phyloP scores from a whole-genome alignment of 345 rosid genomes.

The Sisymbrium altissimum region DNA sequence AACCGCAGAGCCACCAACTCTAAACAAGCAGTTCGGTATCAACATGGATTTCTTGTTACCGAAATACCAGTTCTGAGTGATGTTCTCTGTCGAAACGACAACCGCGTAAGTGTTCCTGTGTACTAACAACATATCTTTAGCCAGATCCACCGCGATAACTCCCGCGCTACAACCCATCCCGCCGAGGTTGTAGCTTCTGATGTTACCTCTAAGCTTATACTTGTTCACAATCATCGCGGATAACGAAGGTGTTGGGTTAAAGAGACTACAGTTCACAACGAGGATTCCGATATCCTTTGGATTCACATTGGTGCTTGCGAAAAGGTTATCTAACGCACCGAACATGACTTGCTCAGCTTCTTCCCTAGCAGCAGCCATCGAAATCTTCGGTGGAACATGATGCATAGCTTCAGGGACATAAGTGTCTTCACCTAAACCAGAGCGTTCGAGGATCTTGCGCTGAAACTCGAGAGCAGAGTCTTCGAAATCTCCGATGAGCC shows the following conservation, averaged over 20 bases:
- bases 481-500: constrained; percentile 37
- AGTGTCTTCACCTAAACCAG: constrained; percentile 51
- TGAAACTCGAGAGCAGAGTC: constrained; percentile 46
- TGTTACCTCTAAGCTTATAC: constrained; percentile 49
- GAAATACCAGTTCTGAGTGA: constrained; percentile 46
- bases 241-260: constrained; percentile 52
- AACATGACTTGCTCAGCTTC: constrained; percentile 55
- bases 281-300: constrained; percentile 48
- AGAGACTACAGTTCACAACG: constrained; percentile 50
- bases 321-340: constrained; percentile 49
- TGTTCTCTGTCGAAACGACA: constrained; percentile 48
- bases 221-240: constrained; percentile 50
- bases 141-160: constrained; percentile 45
- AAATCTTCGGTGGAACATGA: constrained; percentile 31
- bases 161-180: constrained; percentile 60
- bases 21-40: constrained; percentile 50
- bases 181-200: constrained; percentile 45
- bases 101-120: constrained; percentile 43
- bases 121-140: constrained; percentile 43
- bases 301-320: constrained; percentile 33
- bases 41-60: constrained; percentile 48
- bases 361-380: constrained; percentile 48
- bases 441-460: constrained; percentile 45
- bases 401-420: constrained; percentile 45
- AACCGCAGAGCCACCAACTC: constrained; percentile 46